Base-by-base conservation (phyloP, 805 yeast species). In the Lachancea kluyveri region DNA sequence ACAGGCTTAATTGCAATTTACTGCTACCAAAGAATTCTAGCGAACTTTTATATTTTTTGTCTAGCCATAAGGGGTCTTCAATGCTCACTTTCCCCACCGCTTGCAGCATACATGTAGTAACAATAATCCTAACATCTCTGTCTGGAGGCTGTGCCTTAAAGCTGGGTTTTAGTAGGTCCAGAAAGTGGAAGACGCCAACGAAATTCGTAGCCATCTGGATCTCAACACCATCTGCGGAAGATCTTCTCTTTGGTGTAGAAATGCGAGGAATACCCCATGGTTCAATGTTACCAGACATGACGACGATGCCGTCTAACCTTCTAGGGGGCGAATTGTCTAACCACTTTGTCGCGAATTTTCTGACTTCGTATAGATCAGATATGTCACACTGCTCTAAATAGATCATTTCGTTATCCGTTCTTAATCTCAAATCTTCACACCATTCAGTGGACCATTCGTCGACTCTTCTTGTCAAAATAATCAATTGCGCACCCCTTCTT, bases 271-370 rank as follows among this genome's bases (percentile, higher is more conserved):
- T 32, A 13, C 82, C 78, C 27, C 74, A 67, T 0, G 98, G 97
- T 35, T 77, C 63, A 39, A 77, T 67, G 32, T 85, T 88, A 6
- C 84, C 88, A 2, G 96, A 96, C 60, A 87, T 77, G 50, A 95
- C 83, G 1, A 92, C 58, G 17, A 92, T 72, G 35, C 94, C 94
- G 58, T 92, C 99, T 26, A 92, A 64, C 34, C 99, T 61, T 47
- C 99, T 69, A 8, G 96, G 92, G 3, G 96, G 94, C 19, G 77
- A 64, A 50, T 83, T 87, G 55, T 92, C 94, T 37, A 92, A 67
- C 97, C 97, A 92, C 38, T 70, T 77, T 2, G 97, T 88, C 17
- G 96, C 96, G 64, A 92, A 92, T 51, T 77, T 77, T 46, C 99
- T 70, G 8, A 92, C 70, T 3, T 87, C 77, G 50, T 77, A 64